These are phyloP conservation scores for Syzygium aromaticum DNA, from an alignment of 345 rosid species.

Conservation along the genomic window DNA sequence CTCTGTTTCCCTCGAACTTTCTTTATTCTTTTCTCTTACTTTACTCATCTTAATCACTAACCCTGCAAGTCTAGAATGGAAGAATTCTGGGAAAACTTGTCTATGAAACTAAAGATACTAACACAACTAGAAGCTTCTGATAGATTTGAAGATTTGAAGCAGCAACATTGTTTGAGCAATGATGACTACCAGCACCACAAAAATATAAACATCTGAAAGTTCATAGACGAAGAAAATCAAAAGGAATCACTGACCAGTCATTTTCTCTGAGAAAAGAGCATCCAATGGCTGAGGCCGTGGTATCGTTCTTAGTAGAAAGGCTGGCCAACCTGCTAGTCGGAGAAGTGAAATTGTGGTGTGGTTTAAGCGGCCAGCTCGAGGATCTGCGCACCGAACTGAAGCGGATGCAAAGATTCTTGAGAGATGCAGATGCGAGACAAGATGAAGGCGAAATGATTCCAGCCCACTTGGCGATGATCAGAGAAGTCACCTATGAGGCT, in stretches of 20 bases:
- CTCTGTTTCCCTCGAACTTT: background rate
- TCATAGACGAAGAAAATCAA: background rate
- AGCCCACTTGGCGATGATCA: too few species aligned
- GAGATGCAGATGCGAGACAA: background rate
- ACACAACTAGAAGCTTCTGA: background rate
- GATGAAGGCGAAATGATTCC: too few species aligned
- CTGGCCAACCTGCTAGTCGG: background rate
- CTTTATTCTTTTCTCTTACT: background rate
- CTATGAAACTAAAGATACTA: background rate
- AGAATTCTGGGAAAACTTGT: background rate
- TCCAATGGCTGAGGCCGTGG: background rate
- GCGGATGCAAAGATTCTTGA: background rate
- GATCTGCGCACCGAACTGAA: background rate
- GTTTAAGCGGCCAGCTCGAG: background rate
- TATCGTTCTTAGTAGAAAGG: background rate
- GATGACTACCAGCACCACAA: background rate
- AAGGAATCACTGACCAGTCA: background rate
- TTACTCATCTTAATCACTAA: background rate
- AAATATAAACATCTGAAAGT: background rate
- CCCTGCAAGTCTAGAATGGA: background rate
- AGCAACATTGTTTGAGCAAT: background rate
- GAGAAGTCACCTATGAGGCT: too few species aligned
- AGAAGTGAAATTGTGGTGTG: background rate
- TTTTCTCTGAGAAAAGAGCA: background rate
- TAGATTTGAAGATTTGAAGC: background rate